Percentiles rank a stretch among this genome's conserved stretches.
These are phyloP conservation scores for Cunninghamia lanceolata DNA, from an alignment of 75 land plant species.

Conservation along the genomic window DNA sequence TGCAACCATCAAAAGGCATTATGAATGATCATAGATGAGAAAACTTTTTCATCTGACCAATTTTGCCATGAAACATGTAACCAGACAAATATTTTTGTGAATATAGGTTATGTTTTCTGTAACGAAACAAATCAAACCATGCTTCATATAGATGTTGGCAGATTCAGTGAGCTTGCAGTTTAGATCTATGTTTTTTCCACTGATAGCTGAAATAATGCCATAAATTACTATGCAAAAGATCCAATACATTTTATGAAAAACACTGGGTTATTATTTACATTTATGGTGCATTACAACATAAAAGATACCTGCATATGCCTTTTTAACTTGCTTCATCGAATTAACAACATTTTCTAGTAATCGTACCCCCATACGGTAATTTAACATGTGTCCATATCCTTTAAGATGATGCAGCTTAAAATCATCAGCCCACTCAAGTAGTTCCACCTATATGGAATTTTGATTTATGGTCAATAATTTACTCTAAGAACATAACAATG, in stretches of 20 bases:
- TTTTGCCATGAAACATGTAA: background rate
- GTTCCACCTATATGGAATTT: slow-evolving; percentile 37
- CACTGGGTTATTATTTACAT: too few species aligned
- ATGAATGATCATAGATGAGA: background rate
- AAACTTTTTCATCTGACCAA: background rate
- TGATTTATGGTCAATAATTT: too few species aligned
- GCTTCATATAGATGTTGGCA: too few species aligned
- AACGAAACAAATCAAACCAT: too few species aligned
- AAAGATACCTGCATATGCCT: slow-evolving; percentile 50
- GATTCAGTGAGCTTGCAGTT: too few species aligned
- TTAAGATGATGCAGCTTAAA: slow-evolving; percentile 79
- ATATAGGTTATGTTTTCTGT: background rate
- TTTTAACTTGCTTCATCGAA: slow-evolving; percentile 80
- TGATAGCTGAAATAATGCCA: too few species aligned
- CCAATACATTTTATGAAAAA: too few species aligned
- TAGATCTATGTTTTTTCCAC: too few species aligned
- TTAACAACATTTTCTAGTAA: slow-evolving; percentile 68
- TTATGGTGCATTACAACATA: background rate
- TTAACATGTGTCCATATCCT: slow-evolving; percentile 88
- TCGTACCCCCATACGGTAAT: slow-evolving; percentile 89
- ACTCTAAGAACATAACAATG: too few species aligned
- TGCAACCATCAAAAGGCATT: background rate
- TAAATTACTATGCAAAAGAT: too few species aligned
- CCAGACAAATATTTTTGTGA: background rate
- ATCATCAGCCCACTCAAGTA: slow-evolving; percentile 98